Evolutionary conservation across 1,139 yeast genomes (phyloP), one percentile per base, ranked within the genome.

Genomic region (Pichia terricola): DNA sequence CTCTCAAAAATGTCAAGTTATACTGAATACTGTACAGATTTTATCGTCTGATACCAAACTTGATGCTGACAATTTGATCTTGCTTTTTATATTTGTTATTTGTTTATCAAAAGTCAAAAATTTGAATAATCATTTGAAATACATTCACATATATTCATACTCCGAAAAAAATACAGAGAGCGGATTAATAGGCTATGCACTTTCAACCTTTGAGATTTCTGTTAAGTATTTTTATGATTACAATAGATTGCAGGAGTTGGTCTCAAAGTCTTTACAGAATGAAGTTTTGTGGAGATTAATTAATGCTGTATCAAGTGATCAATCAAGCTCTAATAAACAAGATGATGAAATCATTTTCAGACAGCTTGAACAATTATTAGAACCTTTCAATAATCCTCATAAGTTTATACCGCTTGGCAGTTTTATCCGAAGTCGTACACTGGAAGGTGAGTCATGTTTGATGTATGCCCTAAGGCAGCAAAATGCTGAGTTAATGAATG

Each of bases 181-280:
- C 1, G 50, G 50, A 7, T 11, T 40, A 3, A 39, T 45, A 5
- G 86, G 84, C 0, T 81, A 81, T 54, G 72, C 81, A 0, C 53
- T 88, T 32, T 81, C 95, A 43, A 86, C 95, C 9, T 66, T 88
- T 39, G 95, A 88, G 56, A 95, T 91, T 0, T 94, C 87, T 0
- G 56, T 87, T 6, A 76, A 66, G 48, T 94, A 83, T 57, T 68
- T 86, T 28, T 52, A 56, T 1, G 73, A 73, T 38, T 47, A 67
- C n/a, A 49, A 56, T 2, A 68, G 69, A 7, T 61, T 85, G 39
- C 56, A 64, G 2, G 52, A 53, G 0, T 60, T 68, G 6, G 26
- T 45, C 8, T 26, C 41, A 1, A 39, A 41, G 8, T 79, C 91
- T 0, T 59, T 58, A 5, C 58, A 60, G 2, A 86, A 85, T 58